A percentile compares a stretch with the other conserved stretches of the same genome.
Conservation (phyloP, 192 early-diverging fungal genomes). For the Mycoemilia scoparia region DNA sequence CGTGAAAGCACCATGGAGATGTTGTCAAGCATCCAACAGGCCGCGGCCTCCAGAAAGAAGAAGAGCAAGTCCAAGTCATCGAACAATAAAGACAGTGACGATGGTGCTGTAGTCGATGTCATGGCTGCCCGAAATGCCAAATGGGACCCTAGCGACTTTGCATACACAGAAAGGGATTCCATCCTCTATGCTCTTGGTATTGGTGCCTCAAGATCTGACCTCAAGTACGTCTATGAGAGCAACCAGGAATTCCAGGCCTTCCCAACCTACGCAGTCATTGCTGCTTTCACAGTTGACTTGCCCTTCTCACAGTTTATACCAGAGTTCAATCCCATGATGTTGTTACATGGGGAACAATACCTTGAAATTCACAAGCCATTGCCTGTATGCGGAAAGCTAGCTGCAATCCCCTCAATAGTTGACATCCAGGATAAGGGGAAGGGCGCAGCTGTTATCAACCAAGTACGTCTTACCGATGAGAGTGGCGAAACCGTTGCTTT, state of each 20-base stretch:
- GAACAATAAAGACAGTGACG: constrained; percentile 13
- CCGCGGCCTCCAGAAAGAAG: too few species aligned
- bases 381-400: constrained; percentile 66
- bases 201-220: constrained; percentile 71
- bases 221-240: constrained; percentile 86
- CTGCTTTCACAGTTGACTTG: constrained; percentile 48
- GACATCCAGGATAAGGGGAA: constrained; percentile 98
- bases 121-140: constrained; percentile 37
- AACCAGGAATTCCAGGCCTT: constrained; percentile 62
- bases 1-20: constrained; percentile 23
- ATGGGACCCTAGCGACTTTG: constrained; percentile 37
- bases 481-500: constrained; percentile 56
- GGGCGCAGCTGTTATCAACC: constrained; percentile 62
- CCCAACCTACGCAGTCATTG: constrained; percentile 85
- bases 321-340: constrained; percentile 80
- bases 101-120: constrained; percentile 35
- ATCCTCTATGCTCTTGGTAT: constrained; percentile 91
- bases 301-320: constrained; percentile 41
- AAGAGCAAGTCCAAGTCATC: constrained; percentile 32
- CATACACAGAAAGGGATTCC: constrained; percentile 76
- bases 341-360: constrained; percentile 98
- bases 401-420: constrained; percentile 55
- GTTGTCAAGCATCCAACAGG: constrained; percentile 21
- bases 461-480: constrained; percentile 64
- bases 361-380: constrained; percentile 70